Evolutionary conservation across 257 asterid species (phyloP).

Genomic region (Gardenia jasminoides): DNA sequence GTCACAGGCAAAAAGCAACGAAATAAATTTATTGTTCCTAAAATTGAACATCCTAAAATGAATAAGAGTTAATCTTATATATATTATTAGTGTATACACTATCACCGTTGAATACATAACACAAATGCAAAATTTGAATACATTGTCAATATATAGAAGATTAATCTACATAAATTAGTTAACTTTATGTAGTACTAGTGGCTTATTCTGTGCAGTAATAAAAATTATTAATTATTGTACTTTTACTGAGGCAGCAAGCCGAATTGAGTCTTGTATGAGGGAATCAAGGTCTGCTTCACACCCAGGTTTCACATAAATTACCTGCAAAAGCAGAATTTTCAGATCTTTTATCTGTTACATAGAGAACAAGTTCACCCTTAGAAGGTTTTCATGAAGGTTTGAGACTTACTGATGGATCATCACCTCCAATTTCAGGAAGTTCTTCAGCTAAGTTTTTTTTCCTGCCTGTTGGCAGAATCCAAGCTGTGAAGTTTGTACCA

Average conservation of each 20-base stretch:
- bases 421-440: slow-evolving; percentile 61
- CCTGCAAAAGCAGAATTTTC: slow-evolving; percentile 43
- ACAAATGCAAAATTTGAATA: too few relatives aligned
- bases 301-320: slow-evolving; percentile 87
- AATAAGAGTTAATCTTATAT: too few relatives aligned
- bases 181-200: not conserved
- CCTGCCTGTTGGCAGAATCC: slow-evolving; percentile 66
- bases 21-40: not conserved
- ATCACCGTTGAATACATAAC: too few relatives aligned
- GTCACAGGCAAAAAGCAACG: slow-evolving; percentile 10
- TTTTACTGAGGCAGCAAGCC: slow-evolving; percentile 62
- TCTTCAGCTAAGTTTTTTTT: slow-evolving; percentile 30
- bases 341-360: not conserved
- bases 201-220: not conserved
- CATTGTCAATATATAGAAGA: too few relatives aligned
- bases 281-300: slow-evolving; percentile 77
- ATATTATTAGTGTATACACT: too few relatives aligned
- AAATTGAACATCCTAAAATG: not conserved
- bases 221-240: slow-evolving; percentile 26
- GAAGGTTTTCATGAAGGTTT: not conserved
- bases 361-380: not conserved
- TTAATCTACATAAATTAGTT: too few relatives aligned
- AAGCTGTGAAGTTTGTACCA: slow-evolving; percentile 63
- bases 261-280: slow-evolving; percentile 64
- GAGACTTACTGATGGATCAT: slow-evolving; percentile 72